phyloP scores from a whole-genome alignment of 139 green algal species.

The Trebouxia sp. region DNA sequence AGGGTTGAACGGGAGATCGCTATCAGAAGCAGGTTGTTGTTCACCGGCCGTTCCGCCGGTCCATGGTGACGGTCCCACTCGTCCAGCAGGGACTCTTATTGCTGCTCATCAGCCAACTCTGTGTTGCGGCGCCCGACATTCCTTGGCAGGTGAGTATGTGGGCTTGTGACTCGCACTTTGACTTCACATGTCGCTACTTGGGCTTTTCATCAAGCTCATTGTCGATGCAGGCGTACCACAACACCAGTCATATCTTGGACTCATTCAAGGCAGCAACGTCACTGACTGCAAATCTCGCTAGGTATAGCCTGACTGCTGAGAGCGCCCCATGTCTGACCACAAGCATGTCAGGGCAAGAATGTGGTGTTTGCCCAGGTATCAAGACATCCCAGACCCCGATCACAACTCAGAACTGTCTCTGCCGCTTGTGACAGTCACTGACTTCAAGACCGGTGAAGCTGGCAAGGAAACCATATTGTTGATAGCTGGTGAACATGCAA shows the following conservation, averaged over 20 bases:
- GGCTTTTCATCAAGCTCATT: neutral
- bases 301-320: neutral
- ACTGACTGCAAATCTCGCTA: slow-evolving; percentile 20
- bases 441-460: slow-evolving; percentile 32
- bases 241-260: slow-evolving; percentile 44
- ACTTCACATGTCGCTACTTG: too few species aligned
- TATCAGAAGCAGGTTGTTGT: too few species aligned
- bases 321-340: neutral
- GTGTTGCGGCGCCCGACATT: neutral
- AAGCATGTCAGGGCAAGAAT: neutral
- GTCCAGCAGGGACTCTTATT: neutral
- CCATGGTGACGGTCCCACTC: neutral
- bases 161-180: too few species aligned
- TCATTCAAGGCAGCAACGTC: slow-evolving; percentile 40
- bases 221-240: slow-evolving; percentile 43
- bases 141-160: slow-evolving; percentile 14
- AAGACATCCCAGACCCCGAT: slow-evolving; percentile 31
- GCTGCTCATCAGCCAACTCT: neutral
- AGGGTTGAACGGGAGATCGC: too few species aligned
- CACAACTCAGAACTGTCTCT: slow-evolving; percentile 23
- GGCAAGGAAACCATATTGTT: slow-evolving; percentile 47
- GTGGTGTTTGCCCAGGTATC: slow-evolving; percentile 17
- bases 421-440: slow-evolving; percentile 34
- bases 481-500: slow-evolving; percentile 63
- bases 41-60: neutral